A percentile compares a stretch with the other conserved stretches of the same genome.
Evolutionary conservation across 176 grass and related monocot genomes (phyloP).

Genomic region (Triticum urartu): DNA sequence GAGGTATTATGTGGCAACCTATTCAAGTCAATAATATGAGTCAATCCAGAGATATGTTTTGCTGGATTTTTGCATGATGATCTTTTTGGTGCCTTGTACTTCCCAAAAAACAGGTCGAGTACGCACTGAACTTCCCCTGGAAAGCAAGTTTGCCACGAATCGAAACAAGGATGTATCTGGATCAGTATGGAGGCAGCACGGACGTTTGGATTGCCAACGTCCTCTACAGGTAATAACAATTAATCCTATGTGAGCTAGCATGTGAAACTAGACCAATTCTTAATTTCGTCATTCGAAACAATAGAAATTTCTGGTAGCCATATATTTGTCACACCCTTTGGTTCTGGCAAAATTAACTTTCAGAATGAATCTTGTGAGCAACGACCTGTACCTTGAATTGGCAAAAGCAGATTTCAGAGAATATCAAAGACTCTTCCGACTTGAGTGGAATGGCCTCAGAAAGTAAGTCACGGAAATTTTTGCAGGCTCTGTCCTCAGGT

Average conservation of each 20-base stretch:
- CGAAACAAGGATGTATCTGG: conserved; percentile 22
- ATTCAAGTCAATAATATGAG: neutral
- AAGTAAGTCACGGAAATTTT: conserved; percentile 1
- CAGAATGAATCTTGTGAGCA: conserved; percentile 62
- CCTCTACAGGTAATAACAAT: conserved; percentile 16
- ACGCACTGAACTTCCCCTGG: conserved; percentile 24
- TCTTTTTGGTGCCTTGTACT: neutral
- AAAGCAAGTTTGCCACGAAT: conserved; percentile 20
- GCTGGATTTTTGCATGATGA: neutral
- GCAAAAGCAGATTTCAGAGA: conserved; percentile 22
- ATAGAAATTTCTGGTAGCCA: too few relatives aligned
- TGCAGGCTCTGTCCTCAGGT: neutral
- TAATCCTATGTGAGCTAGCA: too few relatives aligned
- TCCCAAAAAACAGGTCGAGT: neutral
- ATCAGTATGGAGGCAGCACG: conserved; percentile 11
- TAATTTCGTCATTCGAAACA: too few relatives aligned
- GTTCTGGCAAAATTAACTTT: neutral
- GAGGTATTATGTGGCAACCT: conserved; percentile 18
- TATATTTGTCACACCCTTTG: neutral
- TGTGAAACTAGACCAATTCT: too few relatives aligned
- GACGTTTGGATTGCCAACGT: conserved; percentile 37
- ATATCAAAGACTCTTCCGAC: conserved; percentile 39
- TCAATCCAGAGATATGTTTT: too few relatives aligned
- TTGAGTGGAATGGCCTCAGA: conserved; percentile 49
- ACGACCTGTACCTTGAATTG: too few relatives aligned